These are phyloP conservation scores for Fusarium sp. DNA, from an alignment of 2,329 filamentous ascomycete genomes.

Conservation along the genomic window DNA sequence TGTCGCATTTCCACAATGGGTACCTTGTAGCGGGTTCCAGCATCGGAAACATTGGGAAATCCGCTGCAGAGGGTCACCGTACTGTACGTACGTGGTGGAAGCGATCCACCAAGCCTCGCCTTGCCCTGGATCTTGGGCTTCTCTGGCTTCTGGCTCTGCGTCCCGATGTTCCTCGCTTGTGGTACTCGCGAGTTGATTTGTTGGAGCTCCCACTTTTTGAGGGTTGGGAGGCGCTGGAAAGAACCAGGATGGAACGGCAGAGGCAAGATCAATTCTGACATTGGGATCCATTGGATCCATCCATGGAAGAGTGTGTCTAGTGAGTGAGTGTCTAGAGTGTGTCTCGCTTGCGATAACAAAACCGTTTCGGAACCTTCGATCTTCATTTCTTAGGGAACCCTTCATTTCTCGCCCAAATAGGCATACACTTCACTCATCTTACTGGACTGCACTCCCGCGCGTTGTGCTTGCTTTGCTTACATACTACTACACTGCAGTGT, in stretches of 20 bases:
- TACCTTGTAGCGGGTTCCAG: conserved; percentile 20
- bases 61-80: conserved; percentile 5
- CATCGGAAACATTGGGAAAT: conserved; percentile 4
- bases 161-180: conserved; percentile 23
- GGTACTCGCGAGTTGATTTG: conserved; percentile 12
- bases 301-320: background rate
- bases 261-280: conserved; percentile 25
- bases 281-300: background rate
- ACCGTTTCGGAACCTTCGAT: conserved; percentile 28
- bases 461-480: background rate
- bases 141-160: conserved; percentile 14
- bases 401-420: conserved; percentile 4
- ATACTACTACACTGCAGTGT: background rate
- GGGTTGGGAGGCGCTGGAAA: conserved; percentile 21
- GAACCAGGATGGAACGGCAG: conserved; percentile 15
- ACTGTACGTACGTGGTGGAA: conserved; percentile 10
- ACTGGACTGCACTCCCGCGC: background rate
- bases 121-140: conserved; percentile 15
- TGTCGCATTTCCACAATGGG: background rate
- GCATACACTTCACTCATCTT: background rate
- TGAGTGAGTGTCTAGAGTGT: background rate
- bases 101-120: conserved; percentile 18
- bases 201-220: conserved; percentile 27
- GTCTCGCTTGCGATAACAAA: conserved; percentile 31
- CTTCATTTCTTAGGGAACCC: conserved; percentile 20